Percentiles rank a stretch among this genome's conserved stretches.
Conservation (phyloP, 345 rosid genomes). For the Turnera subulata region DNA sequence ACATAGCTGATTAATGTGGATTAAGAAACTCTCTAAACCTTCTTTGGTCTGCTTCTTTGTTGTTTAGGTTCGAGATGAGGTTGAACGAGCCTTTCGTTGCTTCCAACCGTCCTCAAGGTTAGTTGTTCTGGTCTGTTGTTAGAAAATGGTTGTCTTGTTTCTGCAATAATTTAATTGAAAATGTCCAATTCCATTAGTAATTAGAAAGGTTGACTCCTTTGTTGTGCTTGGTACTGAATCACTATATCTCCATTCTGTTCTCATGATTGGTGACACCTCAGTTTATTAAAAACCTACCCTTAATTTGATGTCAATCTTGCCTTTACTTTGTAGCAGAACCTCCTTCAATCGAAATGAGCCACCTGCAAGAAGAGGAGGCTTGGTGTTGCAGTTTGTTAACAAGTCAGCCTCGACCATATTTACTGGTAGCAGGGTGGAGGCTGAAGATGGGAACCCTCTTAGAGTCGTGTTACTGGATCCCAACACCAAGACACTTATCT, state of each 20-base stretch:
- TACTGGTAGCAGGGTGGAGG: conserved; percentile 50
- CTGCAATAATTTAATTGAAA: background rate
- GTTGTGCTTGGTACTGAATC: too few relatives aligned
- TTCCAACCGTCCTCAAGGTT: conserved; percentile 21
- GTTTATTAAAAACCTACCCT: too few relatives aligned
- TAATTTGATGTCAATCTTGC: background rate
- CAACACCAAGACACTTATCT: conserved; percentile 24
- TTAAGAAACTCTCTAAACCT: background rate
- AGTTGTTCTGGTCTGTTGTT: background rate
- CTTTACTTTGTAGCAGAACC: conserved; percentile 19
- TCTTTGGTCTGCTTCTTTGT: background rate
- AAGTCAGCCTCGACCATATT: conserved; percentile 39
- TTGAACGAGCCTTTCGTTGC: conserved; percentile 12
- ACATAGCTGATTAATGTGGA: too few relatives aligned
- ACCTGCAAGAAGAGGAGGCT: conserved; percentile 28
- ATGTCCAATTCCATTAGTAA: too few relatives aligned
- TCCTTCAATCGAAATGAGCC: conserved; percentile 25
- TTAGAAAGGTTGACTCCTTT: too few relatives aligned
- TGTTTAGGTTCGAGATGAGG: conserved; percentile 26
- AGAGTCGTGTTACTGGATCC: conserved; percentile 45
- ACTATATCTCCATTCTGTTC: too few relatives aligned
- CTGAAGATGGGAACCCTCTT: conserved; percentile 41
- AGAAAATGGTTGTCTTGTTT: too few relatives aligned
- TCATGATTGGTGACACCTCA: too few relatives aligned
- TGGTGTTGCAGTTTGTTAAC: conserved; percentile 42